Evolutionary conservation across 176 grass and related monocot species (phyloP), one percentile per base, ranked within the genome.

Genomic region (Oryza nivara): DNA sequence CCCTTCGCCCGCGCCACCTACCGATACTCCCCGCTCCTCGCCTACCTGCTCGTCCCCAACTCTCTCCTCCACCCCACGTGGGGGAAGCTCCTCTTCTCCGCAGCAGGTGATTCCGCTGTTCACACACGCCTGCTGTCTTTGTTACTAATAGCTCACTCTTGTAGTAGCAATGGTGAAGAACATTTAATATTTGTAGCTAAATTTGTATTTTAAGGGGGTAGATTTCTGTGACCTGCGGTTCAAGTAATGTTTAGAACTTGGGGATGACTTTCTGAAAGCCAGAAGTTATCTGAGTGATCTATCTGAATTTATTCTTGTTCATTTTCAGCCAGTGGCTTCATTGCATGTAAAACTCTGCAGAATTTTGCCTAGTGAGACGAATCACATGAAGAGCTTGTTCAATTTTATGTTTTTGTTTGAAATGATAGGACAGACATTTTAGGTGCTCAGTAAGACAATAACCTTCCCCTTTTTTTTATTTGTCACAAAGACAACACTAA

Each of bases 21-120:
- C 56, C 85, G 96, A 23, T 98, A 98, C 85, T 98, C 96, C 0
- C 96, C 96, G 22, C 85, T 98, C 80, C 89, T 98, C 0, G 93
- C 93, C 58, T 91, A 84, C 86, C 72, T 99, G 32, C 96, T 98
- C 65, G 75, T 98, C 2, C 93, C 93, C 74, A 98, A 98, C 80
- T 92, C 89, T 0, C 68, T 89, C 15, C 34, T 99, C 71, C 93
- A 95, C 70, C 80, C 85, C 32, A 89, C 78, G 3, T 96, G 93
- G 91, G 96, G 96, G 47, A 96, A 99, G 86, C 28, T 95, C 25
- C 54, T 98, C 80, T 96, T 98, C 91, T 98, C 93, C 34, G 88
- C 86, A 17, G 91, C 96, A 72, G 96, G 96, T 95, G 88, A 81
- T n/a, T 11, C 11, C 47, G 13, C 61, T 56, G 58, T 25, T 23